Percentiles rank a stretch among this genome's conserved stretches.
phyloP scores from a whole-genome alignment of 495 filamentous ascomycete genomes.

The Aeminium ludgeri region DNA sequence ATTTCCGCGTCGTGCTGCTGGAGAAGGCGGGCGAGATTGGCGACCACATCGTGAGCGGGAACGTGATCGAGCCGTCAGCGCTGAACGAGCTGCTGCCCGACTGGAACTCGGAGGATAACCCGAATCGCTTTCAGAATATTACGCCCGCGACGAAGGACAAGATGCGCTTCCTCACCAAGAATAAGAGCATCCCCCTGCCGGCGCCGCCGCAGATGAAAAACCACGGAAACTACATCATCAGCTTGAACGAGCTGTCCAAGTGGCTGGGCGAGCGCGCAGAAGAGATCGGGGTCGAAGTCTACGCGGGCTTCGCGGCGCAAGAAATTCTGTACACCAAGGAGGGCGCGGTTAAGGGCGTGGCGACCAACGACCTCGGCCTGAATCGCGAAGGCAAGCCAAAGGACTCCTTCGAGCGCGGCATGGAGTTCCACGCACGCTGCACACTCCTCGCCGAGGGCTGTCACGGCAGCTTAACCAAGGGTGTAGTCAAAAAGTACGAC shows the following conservation, averaged over 20 bases:
- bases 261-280: conserved; percentile 93
- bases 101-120: conserved; percentile 79
- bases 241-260: conserved; percentile 80
- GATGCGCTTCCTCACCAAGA: conserved; percentile 93
- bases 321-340: conserved; percentile 79
- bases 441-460: conserved; percentile 95
- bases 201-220: conserved; percentile 96
- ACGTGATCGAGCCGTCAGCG: conserved; percentile 80
- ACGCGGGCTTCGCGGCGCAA: conserved; percentile 85
- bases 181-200: conserved; percentile 57
- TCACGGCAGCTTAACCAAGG: conserved; percentile 89
- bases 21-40: conserved; percentile 95
- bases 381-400: conserved; percentile 69
- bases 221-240: conserved; percentile 93
- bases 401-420: conserved; percentile 82
- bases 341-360: conserved; percentile 82
- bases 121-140: conserved; percentile 62
- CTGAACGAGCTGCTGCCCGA: conserved; percentile 84
- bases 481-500: conserved; percentile 89
- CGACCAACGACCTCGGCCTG: conserved; percentile 87
- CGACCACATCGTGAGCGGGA: conserved; percentile 88
- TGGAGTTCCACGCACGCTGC: conserved; percentile 92
- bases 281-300: conserved; percentile 95
- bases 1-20: conserved; percentile 78
- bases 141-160: conserved; percentile 69